Evolutionary conservation across 108 stramenopile species (phyloP).

Genomic region (Mediolabrus comicus): DNA sequence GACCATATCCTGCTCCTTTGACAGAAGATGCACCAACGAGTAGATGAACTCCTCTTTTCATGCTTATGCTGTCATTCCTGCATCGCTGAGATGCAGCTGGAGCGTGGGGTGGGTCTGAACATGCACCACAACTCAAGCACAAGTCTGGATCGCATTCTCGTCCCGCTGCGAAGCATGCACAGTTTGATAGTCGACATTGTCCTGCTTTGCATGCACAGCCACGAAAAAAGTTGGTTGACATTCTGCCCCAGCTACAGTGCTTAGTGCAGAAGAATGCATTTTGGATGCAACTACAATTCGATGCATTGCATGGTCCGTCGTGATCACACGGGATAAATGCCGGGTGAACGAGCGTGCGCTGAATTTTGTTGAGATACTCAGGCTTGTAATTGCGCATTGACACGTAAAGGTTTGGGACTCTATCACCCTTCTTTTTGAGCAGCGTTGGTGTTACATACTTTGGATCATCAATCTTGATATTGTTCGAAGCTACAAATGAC

Average conservation of each 20-base stretch:
- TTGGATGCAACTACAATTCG: slow-evolving; percentile 69
- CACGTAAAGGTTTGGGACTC: neutral
- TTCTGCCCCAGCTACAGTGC: slow-evolving; percentile 64
- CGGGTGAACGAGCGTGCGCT: slow-evolving; percentile 41
- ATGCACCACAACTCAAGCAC: slow-evolving; percentile 65
- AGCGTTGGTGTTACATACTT: slow-evolving; percentile 23
- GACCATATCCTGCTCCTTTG: slow-evolving; percentile 78
- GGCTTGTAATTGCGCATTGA: slow-evolving; percentile 53
- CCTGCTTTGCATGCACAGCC: slow-evolving; percentile 70
- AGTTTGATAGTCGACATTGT: slow-evolving; percentile 57
- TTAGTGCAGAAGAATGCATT: slow-evolving; percentile 74
- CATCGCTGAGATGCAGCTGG: slow-evolving; percentile 58
- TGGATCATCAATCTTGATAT: slow-evolving; percentile 14
- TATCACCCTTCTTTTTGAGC: slow-evolving; percentile 14
- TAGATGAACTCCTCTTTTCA: slow-evolving; percentile 66
- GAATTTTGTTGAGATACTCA: slow-evolving; percentile 48
- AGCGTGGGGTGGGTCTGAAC: slow-evolving; percentile 56
- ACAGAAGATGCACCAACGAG: slow-evolving; percentile 62
- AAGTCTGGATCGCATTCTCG: slow-evolving; percentile 91
- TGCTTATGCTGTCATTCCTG: slow-evolving; percentile 67
- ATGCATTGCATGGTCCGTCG: slow-evolving; percentile 60
- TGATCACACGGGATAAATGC: slow-evolving; percentile 72
- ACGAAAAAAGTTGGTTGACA: slow-evolving; percentile 63
- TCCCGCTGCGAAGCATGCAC: slow-evolving; percentile 72
- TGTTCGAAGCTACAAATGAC: slow-evolving; percentile 6